Conservation (phyloP, 1,284 basidiomycete genomes). For the Garcileccinum viscosum region DNA sequence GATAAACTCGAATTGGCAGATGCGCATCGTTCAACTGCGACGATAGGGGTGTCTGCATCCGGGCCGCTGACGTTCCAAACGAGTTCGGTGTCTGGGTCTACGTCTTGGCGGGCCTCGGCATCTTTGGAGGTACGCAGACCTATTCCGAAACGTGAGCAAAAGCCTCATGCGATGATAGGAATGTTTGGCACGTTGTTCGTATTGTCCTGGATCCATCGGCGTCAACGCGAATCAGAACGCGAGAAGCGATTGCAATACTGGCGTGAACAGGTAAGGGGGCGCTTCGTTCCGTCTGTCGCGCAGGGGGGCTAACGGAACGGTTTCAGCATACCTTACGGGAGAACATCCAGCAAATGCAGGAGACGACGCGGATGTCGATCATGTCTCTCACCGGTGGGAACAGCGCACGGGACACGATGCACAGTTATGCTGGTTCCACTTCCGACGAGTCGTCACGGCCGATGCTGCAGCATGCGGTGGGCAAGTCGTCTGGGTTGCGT, state of each 20-base stretch:
- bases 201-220: constrained; percentile 74
- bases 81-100: constrained; percentile 76
- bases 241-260: constrained; percentile 86
- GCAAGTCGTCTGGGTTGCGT: constrained; percentile 61
- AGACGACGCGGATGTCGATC: constrained; percentile 69
- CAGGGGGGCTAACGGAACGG: not conserved
- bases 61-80: constrained; percentile 63
- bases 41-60: constrained; percentile 64
- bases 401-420: constrained; percentile 53
- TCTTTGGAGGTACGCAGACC: constrained; percentile 63
- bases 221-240: constrained; percentile 74
- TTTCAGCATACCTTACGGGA: constrained; percentile 75
- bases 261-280: constrained; percentile 73
- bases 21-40: constrained; percentile 81
- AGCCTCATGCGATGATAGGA: constrained; percentile 46
- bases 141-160: not conserved
- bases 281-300: not conserved
- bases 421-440: constrained; percentile 50
- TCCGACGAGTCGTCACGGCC: constrained; percentile 64
- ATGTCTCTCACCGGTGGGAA: constrained; percentile 54
- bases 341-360: constrained; percentile 78
- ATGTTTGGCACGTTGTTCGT: constrained; percentile 73
- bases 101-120: constrained; percentile 72
- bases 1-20: constrained; percentile 44
- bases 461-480: constrained; percentile 53